Percentiles rank a stretch among this genome's conserved stretches.
phyloP scores from a whole-genome alignment of 371 early-diverging fungal species.

The Mortierella sp. region DNA sequence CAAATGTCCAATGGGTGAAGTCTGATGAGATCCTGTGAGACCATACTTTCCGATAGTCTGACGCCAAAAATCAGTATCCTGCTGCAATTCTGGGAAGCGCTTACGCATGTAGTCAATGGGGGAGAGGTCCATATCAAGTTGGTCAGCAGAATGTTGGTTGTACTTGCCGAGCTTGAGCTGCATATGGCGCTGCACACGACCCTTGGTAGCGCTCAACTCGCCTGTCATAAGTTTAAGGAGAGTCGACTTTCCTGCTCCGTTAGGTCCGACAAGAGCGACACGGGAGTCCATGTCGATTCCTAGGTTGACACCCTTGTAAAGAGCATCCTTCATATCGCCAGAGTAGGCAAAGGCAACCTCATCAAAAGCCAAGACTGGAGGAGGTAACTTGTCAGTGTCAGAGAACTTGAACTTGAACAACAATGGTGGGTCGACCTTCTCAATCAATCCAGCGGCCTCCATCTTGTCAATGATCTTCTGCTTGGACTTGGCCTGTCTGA shows the following conservation, averaged over 20 bases:
- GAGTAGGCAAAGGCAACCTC: constrained; percentile 93
- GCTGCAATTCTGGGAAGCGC: constrained; percentile 83
- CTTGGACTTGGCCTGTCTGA: constrained; percentile 98
- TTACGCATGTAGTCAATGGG: constrained; percentile 95
- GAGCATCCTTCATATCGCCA: constrained; percentile 82
- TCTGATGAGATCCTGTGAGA: constrained; percentile 93
- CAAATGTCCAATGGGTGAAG: constrained; percentile 88
- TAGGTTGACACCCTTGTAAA: constrained; percentile 92
- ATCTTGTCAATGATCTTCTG: constrained; percentile 99
- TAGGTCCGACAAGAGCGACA: constrained; percentile 91
- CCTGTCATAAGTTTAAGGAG: constrained; percentile 94
- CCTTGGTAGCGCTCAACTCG: constrained; percentile 86
- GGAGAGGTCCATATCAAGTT: constrained; percentile 87
- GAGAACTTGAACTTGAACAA: constrained; percentile 92
- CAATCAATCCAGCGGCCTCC: constrained; percentile 97
- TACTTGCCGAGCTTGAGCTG: constrained; percentile 96
- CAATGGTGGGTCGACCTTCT: constrained; percentile 83
- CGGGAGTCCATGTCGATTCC: constrained; percentile 98
- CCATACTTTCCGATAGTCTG: constrained; percentile 94
- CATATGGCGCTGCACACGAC: constrained; percentile 91
- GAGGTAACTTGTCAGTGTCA: constrained; percentile 90
- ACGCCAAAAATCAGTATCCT: constrained; percentile 89
- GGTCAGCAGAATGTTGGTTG: constrained; percentile 98
- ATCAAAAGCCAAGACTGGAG: constrained; percentile 97
- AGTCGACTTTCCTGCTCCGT: constrained; percentile 96